These are phyloP conservation scores for Lachnellula hyalina DNA, from an alignment of 2,329 filamentous ascomycete species.

Conservation along the genomic window DNA sequence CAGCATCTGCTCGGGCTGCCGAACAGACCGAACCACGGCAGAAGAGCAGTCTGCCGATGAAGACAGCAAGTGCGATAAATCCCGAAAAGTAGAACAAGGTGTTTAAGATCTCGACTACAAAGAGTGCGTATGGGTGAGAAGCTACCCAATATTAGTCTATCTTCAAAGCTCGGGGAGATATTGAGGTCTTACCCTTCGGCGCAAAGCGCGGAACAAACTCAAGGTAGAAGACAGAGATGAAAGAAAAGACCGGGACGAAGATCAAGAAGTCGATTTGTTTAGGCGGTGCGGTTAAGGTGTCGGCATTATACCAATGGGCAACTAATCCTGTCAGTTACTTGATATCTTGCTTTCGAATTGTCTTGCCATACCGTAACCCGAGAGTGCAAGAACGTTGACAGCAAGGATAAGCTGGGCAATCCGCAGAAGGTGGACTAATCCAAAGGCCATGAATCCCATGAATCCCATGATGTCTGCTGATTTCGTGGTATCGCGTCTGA, in stretches of 20 bases:
- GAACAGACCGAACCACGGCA: conserved; percentile 54
- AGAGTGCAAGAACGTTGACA: conserved; percentile 43
- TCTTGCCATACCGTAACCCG: conserved; percentile 41
- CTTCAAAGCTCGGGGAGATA: not conserved
- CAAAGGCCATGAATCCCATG: conserved; percentile 39
- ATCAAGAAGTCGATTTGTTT: conserved; percentile 54
- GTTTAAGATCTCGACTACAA: conserved; percentile 48
- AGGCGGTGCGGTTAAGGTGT: conserved; percentile 51
- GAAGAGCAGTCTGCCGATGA: conserved; percentile 50
- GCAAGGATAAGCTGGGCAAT: conserved; percentile 41
- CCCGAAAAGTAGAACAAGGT: conserved; percentile 53
- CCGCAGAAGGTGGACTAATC: conserved; percentile 40
- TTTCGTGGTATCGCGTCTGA: not conserved
- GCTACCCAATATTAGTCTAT: conserved; percentile 24
- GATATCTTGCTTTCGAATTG: not conserved
- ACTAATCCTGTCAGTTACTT: conserved; percentile 37
- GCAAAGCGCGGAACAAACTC: conserved; percentile 43
- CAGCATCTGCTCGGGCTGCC: conserved; percentile 49
- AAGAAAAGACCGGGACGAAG: conserved; percentile 48
- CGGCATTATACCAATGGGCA: conserved; percentile 52
- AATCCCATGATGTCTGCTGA: conserved; percentile 3
- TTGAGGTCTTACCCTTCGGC: conserved; percentile 19
- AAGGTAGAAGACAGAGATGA: conserved; percentile 50
- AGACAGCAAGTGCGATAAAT: conserved; percentile 53
- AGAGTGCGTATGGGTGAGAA: conserved; percentile 43